These are phyloP conservation scores for Perkinsela sp. DNA, from an alignment of 208 protist genomes.

Conservation along the genomic window DNA sequence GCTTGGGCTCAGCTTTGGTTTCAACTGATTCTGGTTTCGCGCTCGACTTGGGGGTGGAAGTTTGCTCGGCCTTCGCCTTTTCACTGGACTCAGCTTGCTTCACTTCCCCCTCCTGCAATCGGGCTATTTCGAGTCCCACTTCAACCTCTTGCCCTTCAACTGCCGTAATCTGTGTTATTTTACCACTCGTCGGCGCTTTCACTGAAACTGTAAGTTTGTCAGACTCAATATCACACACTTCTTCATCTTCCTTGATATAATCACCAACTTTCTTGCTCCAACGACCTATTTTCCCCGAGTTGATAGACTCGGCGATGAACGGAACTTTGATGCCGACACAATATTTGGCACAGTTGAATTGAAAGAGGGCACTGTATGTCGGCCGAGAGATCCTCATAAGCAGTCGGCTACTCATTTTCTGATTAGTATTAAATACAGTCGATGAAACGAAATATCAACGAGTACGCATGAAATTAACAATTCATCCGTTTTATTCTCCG, in stretches of 20 bases:
- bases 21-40: no score
- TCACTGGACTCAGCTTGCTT: constrained; percentile 1
- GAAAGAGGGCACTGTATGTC: background rate
- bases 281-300: constrained; percentile 71
- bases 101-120: constrained; percentile 44
- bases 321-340: constrained; percentile 73
- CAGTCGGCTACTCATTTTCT: background rate
- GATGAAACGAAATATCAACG: background rate
- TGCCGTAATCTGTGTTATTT: constrained; percentile 64
- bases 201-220: constrained; percentile 90
- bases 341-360: constrained; percentile 6
- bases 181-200: constrained; percentile 57
- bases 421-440: background rate
- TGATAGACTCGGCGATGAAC: constrained; percentile 89
- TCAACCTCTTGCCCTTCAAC: constrained; percentile 55
- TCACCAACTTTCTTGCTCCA: constrained; percentile 84
- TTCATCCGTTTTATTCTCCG: background rate
- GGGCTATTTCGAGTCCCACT: constrained; percentile 54
- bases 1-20: background rate
- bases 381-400: background rate
- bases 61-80: background rate
- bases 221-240: constrained; percentile 85
- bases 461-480: background rate
- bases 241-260: constrained; percentile 76
- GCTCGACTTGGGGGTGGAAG: background rate